Percentiles rank a stretch among this genome's conserved stretches.
Conservation (phyloP, 768 basidiomycete species). For the Boletus rufocinnamomeus region DNA sequence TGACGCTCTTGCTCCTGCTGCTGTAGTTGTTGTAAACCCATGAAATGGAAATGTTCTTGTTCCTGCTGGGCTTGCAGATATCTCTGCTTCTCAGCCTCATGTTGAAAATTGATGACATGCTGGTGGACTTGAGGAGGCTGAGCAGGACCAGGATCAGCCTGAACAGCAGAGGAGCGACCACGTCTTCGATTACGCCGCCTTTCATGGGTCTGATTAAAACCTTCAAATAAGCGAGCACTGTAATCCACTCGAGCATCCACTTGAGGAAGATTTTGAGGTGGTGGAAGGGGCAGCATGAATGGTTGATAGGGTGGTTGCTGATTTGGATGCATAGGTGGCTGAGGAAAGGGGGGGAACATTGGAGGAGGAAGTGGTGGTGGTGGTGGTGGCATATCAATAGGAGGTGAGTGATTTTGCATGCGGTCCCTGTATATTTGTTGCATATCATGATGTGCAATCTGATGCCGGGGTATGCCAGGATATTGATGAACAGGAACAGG, state of each 20-base stretch:
- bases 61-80: background rate
- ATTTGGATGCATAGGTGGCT: background rate
- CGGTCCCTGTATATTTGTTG: background rate
- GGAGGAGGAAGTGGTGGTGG: background rate
- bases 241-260: too few species aligned
- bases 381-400: background rate
- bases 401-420: background rate
- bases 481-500: slow-evolving; percentile 6
- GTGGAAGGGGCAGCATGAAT: too few species aligned
- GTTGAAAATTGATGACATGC: background rate
- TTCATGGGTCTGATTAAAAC: too few species aligned
- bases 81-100: background rate
- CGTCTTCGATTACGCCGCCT: too few species aligned
- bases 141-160: too few species aligned
- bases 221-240: too few species aligned
- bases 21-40: too few species aligned
- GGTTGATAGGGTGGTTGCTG: too few species aligned
- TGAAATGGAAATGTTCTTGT: too few species aligned
- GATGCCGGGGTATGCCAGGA: background rate
- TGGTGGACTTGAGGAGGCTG: too few species aligned
- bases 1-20: too few species aligned
- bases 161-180: too few species aligned
- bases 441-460: slow-evolving; percentile 4
- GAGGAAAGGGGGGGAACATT: background rate
- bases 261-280: background rate